Conservation (phyloP, 768 basidiomycete genomes). For the Trametes coccinea region DNA sequence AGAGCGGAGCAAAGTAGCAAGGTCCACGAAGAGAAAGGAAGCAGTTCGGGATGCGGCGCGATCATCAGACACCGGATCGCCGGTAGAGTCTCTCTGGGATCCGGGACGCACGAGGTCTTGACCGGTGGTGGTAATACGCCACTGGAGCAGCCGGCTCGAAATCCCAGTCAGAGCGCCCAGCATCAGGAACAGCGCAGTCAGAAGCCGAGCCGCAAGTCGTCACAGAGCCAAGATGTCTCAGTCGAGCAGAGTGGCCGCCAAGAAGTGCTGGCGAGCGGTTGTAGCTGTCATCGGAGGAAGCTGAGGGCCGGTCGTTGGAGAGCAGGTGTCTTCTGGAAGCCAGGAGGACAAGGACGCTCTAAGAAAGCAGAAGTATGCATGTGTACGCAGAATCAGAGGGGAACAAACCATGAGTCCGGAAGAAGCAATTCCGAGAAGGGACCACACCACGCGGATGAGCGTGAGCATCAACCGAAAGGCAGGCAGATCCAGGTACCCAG, state of each 20-base stretch:
- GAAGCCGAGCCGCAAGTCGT: background rate
- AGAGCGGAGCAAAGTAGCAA: too few relatives aligned
- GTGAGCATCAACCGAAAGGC: constrained; percentile 30
- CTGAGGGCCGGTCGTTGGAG: background rate
- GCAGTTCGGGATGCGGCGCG: background rate
- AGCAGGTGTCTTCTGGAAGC: constrained; percentile 33
- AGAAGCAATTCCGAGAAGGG: constrained; percentile 32
- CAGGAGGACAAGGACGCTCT: constrained; percentile 41
- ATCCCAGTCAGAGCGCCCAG: background rate
- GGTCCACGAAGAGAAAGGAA: background rate
- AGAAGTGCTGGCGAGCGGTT: background rate
- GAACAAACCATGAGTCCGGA: constrained; percentile 45
- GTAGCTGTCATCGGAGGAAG: background rate
- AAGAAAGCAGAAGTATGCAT: constrained; percentile 19
- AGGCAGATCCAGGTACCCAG: constrained; percentile 32
- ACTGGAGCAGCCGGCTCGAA: background rate
- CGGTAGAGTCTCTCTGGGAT: constrained; percentile 48
- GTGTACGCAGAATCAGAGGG: background rate
- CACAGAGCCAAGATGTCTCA: background rate
- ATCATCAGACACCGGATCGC: background rate
- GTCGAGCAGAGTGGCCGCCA: background rate
- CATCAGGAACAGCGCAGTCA: background rate
- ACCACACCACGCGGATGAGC: constrained; percentile 17
- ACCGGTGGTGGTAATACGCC: constrained; percentile 4
- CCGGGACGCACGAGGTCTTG: constrained; percentile 41